Evolutionary conservation across 2,329 filamentous ascomycete species (phyloP).

Genomic region (Stagonosporopsis rhizophila): DNA sequence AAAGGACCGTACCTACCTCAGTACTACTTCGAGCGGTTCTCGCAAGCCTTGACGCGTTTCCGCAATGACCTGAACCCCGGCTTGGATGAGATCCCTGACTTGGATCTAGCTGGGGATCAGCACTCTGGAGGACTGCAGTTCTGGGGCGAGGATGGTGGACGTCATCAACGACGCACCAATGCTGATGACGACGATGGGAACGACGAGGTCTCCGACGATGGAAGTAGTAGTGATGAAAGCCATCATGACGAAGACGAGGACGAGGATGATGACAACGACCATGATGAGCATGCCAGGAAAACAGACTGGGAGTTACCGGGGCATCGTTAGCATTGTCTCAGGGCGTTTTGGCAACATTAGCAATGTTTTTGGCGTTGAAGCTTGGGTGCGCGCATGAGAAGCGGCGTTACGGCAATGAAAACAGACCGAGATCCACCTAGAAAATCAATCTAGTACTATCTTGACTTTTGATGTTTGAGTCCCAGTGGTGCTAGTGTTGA

Average conservation of each 20-base stretch:
- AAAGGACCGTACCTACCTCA: conserved; percentile 52
- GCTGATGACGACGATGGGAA: conserved; percentile 37
- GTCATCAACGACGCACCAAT: conserved; percentile 31
- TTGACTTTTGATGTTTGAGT: neutral
- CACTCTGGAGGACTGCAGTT: conserved; percentile 42
- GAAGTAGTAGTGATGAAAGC: conserved; percentile 45
- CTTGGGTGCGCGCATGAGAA: neutral
- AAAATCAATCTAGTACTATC: neutral
- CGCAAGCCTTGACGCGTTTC: conserved; percentile 54
- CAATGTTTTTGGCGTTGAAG: neutral
- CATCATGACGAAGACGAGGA: conserved; percentile 43
- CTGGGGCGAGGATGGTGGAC: conserved; percentile 43
- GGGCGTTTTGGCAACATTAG: conserved; percentile 20
- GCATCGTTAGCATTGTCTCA: conserved; percentile 31
- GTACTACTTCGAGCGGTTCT: conserved; percentile 56
- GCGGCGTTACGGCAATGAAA: neutral
- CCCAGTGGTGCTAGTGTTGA: neutral
- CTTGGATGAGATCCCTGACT: conserved; percentile 41
- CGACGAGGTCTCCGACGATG: conserved; percentile 31
- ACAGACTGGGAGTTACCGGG: conserved; percentile 47
- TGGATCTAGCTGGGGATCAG: conserved; percentile 38
- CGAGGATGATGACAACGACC: conserved; percentile 34
- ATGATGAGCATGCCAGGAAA: conserved; percentile 22
- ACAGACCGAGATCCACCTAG: neutral
- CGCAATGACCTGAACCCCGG: conserved; percentile 52